Evolutionary conservation across 176 grass and related monocot genomes (phyloP).

Genomic region (Carex parvula): DNA sequence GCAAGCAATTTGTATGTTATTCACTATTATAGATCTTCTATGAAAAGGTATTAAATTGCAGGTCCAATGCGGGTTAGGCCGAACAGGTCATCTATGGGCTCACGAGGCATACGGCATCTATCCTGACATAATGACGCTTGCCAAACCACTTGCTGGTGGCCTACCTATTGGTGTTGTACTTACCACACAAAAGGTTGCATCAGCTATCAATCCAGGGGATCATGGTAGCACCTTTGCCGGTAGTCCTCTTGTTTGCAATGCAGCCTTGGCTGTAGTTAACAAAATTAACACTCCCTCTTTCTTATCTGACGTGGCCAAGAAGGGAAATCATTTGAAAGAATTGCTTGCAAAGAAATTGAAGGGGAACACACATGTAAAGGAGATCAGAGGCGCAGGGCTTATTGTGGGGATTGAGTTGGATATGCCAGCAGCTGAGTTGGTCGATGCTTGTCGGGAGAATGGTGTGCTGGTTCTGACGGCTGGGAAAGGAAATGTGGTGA

Average conservation of each 20-base stretch:
- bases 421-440: conserved; percentile 43
- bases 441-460: conserved; percentile 53
- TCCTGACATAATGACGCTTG: conserved; percentile 83
- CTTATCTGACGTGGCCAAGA: conserved; percentile 44
- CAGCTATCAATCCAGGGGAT: conserved; percentile 59
- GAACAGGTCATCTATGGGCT: conserved; percentile 79
- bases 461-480: conserved; percentile 73
- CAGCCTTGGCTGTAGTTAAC: conserved; percentile 52
- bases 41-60: conserved; percentile 18
- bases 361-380: conserved; percentile 55
- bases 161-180: conserved; percentile 63
- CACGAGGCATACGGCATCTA: conserved; percentile 47
- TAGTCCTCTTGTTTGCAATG: conserved; percentile 49
- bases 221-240: conserved; percentile 75
- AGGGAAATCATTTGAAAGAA: conserved; percentile 66
- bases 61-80: conserved; percentile 80
- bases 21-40: conserved; percentile 3
- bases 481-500: conserved; percentile 82
- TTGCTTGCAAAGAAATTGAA: conserved; percentile 52
- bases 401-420: conserved; percentile 73
- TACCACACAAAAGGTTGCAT: conserved; percentile 57
- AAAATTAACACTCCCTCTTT: conserved; percentile 66
- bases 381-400: conserved; percentile 64
- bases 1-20: background rate
- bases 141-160: conserved; percentile 72